These are phyloP conservation scores for Mycena crocata DNA, from an alignment of 768 basidiomycete species.

Conservation along the genomic window DNA sequence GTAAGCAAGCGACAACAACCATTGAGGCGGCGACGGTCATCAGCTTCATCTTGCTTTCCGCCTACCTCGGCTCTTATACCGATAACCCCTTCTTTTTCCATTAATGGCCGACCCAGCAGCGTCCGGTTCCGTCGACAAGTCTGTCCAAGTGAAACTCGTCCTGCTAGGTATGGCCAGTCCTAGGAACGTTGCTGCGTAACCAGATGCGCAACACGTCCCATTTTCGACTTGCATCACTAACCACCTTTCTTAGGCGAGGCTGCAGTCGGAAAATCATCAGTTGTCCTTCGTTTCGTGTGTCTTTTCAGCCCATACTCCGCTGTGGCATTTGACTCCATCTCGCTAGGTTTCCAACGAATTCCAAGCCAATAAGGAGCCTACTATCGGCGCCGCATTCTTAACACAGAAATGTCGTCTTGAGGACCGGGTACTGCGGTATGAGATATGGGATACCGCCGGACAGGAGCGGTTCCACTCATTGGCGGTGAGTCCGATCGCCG, in stretches of 20 bases:
- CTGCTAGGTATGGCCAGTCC: slow-evolving; percentile 77
- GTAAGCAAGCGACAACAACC: slow-evolving; percentile 35
- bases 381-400: slow-evolving; percentile 95
- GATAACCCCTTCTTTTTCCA: slow-evolving; percentile 19
- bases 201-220: slow-evolving; percentile 10
- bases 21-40: slow-evolving; percentile 19
- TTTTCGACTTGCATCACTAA: slow-evolving; percentile 29
- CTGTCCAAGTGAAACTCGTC: slow-evolving; percentile 98
- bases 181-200: slow-evolving; percentile 16
- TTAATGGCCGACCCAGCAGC: slow-evolving; percentile 74
- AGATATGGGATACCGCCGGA: slow-evolving; percentile 98
- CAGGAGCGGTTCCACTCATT: slow-evolving; percentile 98
- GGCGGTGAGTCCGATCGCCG: slow-evolving; percentile 67
- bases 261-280: slow-evolving; percentile 98
- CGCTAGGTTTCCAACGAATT: slow-evolving; percentile 94
- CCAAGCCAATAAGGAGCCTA: slow-evolving; percentile 98
- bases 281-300: slow-evolving; percentile 95
- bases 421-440: slow-evolving; percentile 92
- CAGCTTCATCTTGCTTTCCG: slow-evolving; percentile 10
- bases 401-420: slow-evolving; percentile 97
- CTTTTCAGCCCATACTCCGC: slow-evolving; percentile 2
- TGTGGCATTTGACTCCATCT: slow-evolving; percentile 30
- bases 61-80: slow-evolving; percentile 29
- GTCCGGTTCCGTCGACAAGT: slow-evolving; percentile 84
- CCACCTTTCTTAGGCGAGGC: slow-evolving; percentile 81